Conservation (phyloP, 495 filamentous ascomycete genomes). For the Thermothielavioides terrestris region DNA sequence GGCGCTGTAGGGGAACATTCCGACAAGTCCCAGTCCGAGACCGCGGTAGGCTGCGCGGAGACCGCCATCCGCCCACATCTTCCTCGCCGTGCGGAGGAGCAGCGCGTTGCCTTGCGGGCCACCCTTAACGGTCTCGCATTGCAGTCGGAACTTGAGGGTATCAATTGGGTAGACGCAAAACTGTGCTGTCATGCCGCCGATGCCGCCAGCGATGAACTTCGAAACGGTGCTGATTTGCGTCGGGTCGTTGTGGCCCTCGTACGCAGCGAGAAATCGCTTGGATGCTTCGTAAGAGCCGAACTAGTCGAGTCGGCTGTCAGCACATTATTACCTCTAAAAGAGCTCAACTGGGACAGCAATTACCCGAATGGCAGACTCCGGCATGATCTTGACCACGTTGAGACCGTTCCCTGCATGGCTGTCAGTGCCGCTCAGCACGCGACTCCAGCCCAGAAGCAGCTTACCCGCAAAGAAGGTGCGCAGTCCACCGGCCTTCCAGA, state of each 20-base stretch:
- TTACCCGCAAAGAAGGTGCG: constrained; percentile 90
- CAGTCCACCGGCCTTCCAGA: constrained; percentile 84
- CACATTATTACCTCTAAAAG: not conserved
- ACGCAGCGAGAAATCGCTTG: constrained; percentile 73
- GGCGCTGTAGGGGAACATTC: constrained; percentile 96
- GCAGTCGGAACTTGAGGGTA: constrained; percentile 91
- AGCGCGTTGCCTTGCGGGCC: constrained; percentile 78
- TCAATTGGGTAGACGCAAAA: constrained; percentile 95
- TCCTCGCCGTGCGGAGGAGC: constrained; percentile 68
- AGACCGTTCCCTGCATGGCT: constrained; percentile 76
- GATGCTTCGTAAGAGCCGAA: constrained; percentile 96
- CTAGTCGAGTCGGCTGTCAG: constrained; percentile 22
- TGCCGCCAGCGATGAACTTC: constrained; percentile 83
- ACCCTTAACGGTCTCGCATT: constrained; percentile 84
- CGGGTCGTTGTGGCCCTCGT: constrained; percentile 85
- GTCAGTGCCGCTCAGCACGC: not conserved
- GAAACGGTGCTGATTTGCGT: constrained; percentile 69
- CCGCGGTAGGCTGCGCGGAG: constrained; percentile 79
- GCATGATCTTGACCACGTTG: constrained; percentile 96
- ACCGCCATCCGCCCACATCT: constrained; percentile 73
- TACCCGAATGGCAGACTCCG: constrained; percentile 84
- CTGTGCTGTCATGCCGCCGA: constrained; percentile 90
- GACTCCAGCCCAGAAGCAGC: constrained; percentile 12
- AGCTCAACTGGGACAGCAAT: not conserved
- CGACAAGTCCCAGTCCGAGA: constrained; percentile 80